Evolutionary conservation across 2,329 filamentous ascomycete species (phyloP).

Genomic region (Akanthomyces dipterigenus): DNA sequence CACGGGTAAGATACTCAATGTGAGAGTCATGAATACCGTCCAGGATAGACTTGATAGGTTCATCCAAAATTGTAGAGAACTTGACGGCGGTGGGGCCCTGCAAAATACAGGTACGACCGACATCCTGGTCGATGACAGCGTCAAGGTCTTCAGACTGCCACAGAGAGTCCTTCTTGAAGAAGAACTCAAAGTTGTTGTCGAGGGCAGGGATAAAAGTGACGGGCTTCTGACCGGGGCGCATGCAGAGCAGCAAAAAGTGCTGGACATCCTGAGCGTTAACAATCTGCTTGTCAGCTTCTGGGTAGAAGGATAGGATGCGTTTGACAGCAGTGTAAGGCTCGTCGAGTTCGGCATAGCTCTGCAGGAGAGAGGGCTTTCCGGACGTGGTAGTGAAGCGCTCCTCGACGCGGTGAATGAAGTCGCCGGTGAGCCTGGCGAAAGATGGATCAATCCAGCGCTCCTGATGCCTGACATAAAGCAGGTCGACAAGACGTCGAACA

Average conservation of each 20-base stretch:
- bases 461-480: conserved; percentile 89
- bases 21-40: conserved; percentile 86
- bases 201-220: conserved; percentile 93
- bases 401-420: conserved; percentile 95
- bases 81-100: conserved; percentile 90
- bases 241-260: conserved; percentile 89
- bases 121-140: conserved; percentile 91
- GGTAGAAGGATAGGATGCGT: conserved; percentile 73
- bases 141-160: conserved; percentile 99
- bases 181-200: conserved; percentile 97
- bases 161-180: conserved; percentile 99
- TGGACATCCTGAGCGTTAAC: conserved; percentile 98
- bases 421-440: conserved; percentile 74
- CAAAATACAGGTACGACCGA: conserved; percentile 90
- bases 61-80: conserved; percentile 83
- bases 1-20: conserved; percentile 69
- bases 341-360: conserved; percentile 83
- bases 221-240: conserved; percentile 89
- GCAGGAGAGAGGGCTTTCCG: conserved; percentile 73
- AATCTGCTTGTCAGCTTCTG: conserved; percentile 80
- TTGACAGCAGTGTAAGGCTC: conserved; percentile 74
- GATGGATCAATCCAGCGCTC: conserved; percentile 86
- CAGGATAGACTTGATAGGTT: conserved; percentile 91
- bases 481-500: conserved; percentile 75
- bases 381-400: conserved; percentile 78